Conservation (phyloP, 176 grass and related monocot genomes). For the Ensete glaucum region DNA sequence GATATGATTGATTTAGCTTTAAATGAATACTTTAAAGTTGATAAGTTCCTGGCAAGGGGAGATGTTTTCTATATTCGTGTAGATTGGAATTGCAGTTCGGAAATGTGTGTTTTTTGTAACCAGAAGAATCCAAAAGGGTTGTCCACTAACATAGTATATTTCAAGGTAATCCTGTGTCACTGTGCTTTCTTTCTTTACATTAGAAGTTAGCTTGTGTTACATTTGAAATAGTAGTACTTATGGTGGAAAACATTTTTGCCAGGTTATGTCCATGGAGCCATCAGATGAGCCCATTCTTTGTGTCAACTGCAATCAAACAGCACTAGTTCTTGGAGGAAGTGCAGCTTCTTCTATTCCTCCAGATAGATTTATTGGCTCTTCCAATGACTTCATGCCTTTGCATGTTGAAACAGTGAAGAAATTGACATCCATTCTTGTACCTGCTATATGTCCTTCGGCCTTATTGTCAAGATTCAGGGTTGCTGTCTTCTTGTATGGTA, state of each 20-base stretch:
- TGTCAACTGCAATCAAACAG: slow-evolving; percentile 63
- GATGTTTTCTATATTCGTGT: slow-evolving; percentile 69
- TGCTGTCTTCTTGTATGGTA: slow-evolving; percentile 68
- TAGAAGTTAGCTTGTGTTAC: background rate
- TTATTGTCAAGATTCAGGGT: slow-evolving; percentile 78
- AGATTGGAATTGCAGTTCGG: slow-evolving; percentile 58
- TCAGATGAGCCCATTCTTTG: slow-evolving; percentile 55
- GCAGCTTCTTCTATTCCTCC: slow-evolving; percentile 58
- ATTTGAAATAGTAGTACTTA: background rate
- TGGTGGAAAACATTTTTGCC: background rate
- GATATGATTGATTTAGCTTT: slow-evolving; percentile 70
- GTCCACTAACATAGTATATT: slow-evolving; percentile 46
- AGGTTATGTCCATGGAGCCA: slow-evolving; percentile 81
- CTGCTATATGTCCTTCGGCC: slow-evolving; percentile 65
- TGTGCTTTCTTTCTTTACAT: background rate
- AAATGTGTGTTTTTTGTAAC: slow-evolving; percentile 53
- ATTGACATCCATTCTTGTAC: slow-evolving; percentile 70
- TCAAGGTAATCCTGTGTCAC: slow-evolving; percentile 39
- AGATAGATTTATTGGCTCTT: slow-evolving; percentile 43
- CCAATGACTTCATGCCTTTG: slow-evolving; percentile 50
- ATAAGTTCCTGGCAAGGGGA: slow-evolving; percentile 71
- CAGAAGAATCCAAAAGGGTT: slow-evolving; percentile 29
- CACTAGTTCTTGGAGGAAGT: slow-evolving; percentile 82
- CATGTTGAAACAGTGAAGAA: slow-evolving; percentile 60
- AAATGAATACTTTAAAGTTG: slow-evolving; percentile 68